Evolutionary conservation across 257 asterid genomes (phyloP), one percentile per base, ranked within the genome.

Genomic region (Craterostigma plantagineum): DNA sequence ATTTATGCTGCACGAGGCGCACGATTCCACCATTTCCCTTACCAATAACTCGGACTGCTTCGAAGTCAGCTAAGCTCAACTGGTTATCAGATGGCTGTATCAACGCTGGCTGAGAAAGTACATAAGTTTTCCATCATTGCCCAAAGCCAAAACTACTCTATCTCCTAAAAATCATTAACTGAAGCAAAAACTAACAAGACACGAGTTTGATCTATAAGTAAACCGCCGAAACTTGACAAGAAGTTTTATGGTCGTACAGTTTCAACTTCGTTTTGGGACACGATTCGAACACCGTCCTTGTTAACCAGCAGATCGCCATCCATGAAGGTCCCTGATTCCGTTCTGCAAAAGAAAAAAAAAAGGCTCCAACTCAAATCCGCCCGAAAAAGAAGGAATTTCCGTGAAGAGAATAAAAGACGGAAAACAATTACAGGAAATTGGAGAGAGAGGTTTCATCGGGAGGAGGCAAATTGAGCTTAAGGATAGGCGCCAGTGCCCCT

Each of bases 251-350:
- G 35, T 27, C 77, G 38, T 68, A 90, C 99, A 54, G 77, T 60
- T 62, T 74, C 92, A 50, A 65, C 71, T 77, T 77, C 79, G 55
- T 52, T 60, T 41, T 75, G 68, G 11, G 96, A 67, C 23, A 80
- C 87, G 57, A 90, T 63, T 51, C 96, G 76, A 58, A 90, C 92
- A 9, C 99, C 96, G 46, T 90, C 82, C 56, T 72, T 66, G 63
- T 83, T 90, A 54, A 90, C 99, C 68, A 83, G 67, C 55, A 90
- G 83, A 73, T 90, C 96, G 14, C 95, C 99, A 72, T 79, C 84
- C 80, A 67, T 90, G 52, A 90, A 90, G 23, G 99, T 90, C 49
- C 99, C 99, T 18, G 99, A 90, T 53, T 72, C 80, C 52, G 94
- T 70, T 71, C 95, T 83, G 62, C 54, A 64, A 3, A n/a, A n/a